Evolutionary conservation across 108 stramenopile genomes (phyloP), one percentile per base, ranked within the genome.

Genomic region (Cyclotella cryptica): DNA sequence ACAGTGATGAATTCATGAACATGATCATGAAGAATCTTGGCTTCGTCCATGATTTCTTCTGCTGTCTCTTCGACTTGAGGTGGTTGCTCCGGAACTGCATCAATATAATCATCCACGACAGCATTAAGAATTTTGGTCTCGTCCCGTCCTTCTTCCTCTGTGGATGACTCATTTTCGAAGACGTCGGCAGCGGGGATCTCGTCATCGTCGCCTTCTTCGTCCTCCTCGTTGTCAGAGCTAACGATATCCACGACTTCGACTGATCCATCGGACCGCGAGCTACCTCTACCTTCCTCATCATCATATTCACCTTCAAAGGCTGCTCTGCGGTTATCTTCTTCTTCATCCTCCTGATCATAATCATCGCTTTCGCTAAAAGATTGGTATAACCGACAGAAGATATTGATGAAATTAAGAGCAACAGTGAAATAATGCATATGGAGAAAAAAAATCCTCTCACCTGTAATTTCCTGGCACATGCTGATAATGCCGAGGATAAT

Each of bases 281-380:
- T 44, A 7, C 69, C 77, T 42, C 68, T 41, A 8, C 68, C 69
- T 44, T 80, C 72, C 49, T 68, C 66, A n/a, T 17, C 59, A 12
- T 80, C 72, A 39, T 72, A 72, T 35, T 65, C 61, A 1, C 75
- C 83, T 28, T 77, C 57, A 59, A 77, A 84, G 10, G 83, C 83
- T 18, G 61, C 65, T 45, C 62, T 71, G 27, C 82, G 60, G 35
- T 78, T 49, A 28, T 55, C 72, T 52, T 84, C 83, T 22, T 69
- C 72, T 1, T 68, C 60, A 40, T 78, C 83, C 59, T 84, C 83
- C 39, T 74, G 24, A 18, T 77, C 76, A 43, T 84, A 78, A 55
- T 77, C 76, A 64, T 78, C 83, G 53, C 74, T 75, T 22, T 72
- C 81, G 65, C 64, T 65, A 43, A 45, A 10, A 6, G 12, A 45